phyloP scores from a whole-genome alignment of 805 yeast genomes.

The Ogataea methanolica region DNA sequence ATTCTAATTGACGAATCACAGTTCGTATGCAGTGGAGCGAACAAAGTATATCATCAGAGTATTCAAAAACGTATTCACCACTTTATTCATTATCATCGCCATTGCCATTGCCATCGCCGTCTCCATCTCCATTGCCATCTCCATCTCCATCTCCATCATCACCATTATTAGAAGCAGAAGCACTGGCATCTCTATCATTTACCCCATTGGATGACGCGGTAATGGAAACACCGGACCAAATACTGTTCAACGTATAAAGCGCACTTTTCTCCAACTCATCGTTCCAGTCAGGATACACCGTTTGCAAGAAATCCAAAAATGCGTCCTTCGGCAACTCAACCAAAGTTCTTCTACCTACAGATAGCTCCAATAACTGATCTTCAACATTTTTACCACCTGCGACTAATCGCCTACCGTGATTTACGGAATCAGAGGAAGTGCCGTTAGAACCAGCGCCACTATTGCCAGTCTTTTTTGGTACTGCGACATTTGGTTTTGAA shows the following conservation, averaged over 20 bases:
- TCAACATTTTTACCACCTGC: constrained; percentile 13
- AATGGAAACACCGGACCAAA: constrained; percentile 15
- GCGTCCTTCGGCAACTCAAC: constrained; percentile 22
- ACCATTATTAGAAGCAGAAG: not conserved
- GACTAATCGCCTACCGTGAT: constrained; percentile 2
- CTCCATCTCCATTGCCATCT: not conserved
- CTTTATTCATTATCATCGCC: not conserved
- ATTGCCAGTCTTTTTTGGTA: constrained; percentile 1
- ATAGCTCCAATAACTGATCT: constrained; percentile 20
- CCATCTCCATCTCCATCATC: not conserved
- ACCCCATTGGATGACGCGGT: too few relatives aligned
- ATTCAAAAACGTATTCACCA: not conserved
- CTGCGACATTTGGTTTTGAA: constrained; percentile 7
- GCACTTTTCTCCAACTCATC: constrained; percentile 25
- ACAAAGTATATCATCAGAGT: not conserved
- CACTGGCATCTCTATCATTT: too few relatives aligned
- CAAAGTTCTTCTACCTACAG: constrained; percentile 27
- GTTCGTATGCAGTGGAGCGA: too few relatives aligned
- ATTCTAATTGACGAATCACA: too few relatives aligned
- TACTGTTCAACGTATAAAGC: constrained; percentile 17
- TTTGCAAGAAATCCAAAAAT: constrained; percentile 23
- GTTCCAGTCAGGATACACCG: constrained; percentile 25
- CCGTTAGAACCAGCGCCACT: not conserved
- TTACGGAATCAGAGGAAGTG: too few relatives aligned
- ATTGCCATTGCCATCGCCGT: not conserved